phyloP scores from a whole-genome alignment of 2,329 filamentous ascomycete species.

The Neofusicoccum sp. region DNA sequence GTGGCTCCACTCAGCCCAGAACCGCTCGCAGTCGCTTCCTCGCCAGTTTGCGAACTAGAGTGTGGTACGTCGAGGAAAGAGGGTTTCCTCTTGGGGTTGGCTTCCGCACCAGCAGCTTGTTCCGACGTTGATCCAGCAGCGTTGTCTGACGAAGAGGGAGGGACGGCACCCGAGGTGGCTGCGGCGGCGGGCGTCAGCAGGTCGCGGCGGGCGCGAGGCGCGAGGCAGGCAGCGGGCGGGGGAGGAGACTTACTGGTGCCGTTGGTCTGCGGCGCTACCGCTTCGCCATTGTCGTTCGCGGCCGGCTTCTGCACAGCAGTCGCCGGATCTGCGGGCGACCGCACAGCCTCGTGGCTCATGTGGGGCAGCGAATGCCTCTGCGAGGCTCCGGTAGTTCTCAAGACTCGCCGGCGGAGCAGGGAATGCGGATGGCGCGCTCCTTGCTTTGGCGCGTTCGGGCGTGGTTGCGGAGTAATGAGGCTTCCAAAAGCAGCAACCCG shows the following conservation, averaged over 20 bases:
- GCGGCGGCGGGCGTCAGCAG: slow-evolving; percentile 3
- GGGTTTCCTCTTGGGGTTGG: slow-evolving; percentile 31
- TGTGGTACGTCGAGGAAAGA: slow-evolving; percentile 35
- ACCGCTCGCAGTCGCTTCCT: slow-evolving; percentile 34
- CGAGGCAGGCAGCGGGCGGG: slow-evolving; percentile 13
- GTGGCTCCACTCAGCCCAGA: slow-evolving; percentile 45
- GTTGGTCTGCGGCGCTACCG: slow-evolving; percentile 30
- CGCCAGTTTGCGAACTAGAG: slow-evolving; percentile 31
- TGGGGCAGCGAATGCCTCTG: slow-evolving; percentile 24
- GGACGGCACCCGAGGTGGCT: slow-evolving; percentile 11
- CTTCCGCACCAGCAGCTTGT: slow-evolving; percentile 13
- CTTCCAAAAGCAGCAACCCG: slow-evolving; percentile 18
- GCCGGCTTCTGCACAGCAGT: slow-evolving; percentile 30
- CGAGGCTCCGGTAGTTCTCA: neutral
- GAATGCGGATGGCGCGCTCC: slow-evolving; percentile 23
- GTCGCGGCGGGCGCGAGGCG: slow-evolving; percentile 22
- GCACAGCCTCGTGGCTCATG: slow-evolving; percentile 37
- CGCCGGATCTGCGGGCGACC: slow-evolving; percentile 29
- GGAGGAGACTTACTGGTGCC: slow-evolving; percentile 29
- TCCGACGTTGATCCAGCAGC: slow-evolving; percentile 15
- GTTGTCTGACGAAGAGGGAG: slow-evolving; percentile 14
- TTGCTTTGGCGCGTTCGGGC: slow-evolving; percentile 29
- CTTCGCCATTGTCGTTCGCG: slow-evolving; percentile 22
- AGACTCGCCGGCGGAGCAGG: neutral
- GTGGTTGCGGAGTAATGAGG: slow-evolving; percentile 11